phyloP scores from a whole-genome alignment of 2,329 filamentous ascomycete genomes.

The Metarhizium robertsii region DNA sequence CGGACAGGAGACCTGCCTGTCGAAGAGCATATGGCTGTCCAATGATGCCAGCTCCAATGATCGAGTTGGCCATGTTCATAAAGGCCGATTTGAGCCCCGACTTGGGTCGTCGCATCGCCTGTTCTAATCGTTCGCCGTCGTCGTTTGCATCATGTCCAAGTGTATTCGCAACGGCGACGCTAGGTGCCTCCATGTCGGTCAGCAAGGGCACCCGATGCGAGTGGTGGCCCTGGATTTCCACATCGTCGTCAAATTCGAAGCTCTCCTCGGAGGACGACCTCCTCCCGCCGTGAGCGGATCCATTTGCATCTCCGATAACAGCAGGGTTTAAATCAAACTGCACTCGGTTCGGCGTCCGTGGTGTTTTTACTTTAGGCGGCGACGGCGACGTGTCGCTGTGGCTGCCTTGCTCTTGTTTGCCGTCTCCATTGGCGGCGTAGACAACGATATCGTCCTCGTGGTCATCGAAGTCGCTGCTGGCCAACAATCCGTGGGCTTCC shows the following conservation, averaged over 20 bases:
- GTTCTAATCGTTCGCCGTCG: constrained; percentile 35
- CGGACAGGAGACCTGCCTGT: constrained; percentile 79
- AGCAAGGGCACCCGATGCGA: constrained; percentile 60
- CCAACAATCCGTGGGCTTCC: constrained; percentile 24
- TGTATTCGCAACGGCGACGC: constrained; percentile 55
- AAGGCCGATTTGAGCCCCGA: constrained; percentile 82
- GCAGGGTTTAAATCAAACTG: constrained; percentile 56
- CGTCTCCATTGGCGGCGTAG: not conserved
- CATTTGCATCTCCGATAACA: constrained; percentile 24
- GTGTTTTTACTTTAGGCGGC: constrained; percentile 9
- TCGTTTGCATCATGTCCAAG: constrained; percentile 30
- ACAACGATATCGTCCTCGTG: constrained; percentile 16
- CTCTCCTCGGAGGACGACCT: constrained; percentile 26
- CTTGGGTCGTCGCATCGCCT: constrained; percentile 60
- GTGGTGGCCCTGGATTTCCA: constrained; percentile 40
- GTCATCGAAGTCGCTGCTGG: constrained; percentile 12
- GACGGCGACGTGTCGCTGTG: constrained; percentile 9
- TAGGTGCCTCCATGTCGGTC: constrained; percentile 75
- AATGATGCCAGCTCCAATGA: constrained; percentile 71
- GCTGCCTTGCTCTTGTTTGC: constrained; percentile 11
- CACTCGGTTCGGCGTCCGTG: constrained; percentile 56
- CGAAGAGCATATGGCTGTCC: constrained; percentile 92
- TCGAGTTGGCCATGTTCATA: constrained; percentile 99
- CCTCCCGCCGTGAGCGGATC: constrained; percentile 5
- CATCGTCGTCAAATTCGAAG: constrained; percentile 33